These are phyloP conservation scores for Cryptosporidium bovis DNA, from an alignment of 169 alveolate species.

Conservation along the genomic window DNA sequence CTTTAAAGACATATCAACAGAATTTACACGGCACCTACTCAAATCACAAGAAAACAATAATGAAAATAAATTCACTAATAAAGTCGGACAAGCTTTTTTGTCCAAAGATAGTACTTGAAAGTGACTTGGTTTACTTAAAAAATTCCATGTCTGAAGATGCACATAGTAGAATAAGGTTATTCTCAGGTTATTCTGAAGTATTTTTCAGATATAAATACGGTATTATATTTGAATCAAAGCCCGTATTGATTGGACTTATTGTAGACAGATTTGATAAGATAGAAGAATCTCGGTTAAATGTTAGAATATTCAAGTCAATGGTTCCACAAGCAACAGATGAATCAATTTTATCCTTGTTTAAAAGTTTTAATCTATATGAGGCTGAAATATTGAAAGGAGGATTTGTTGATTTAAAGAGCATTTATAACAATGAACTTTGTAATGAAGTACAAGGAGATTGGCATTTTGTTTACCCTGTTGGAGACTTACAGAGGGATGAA, in stretches of 20 bases:
- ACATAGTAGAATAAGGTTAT: conserved; percentile 23
- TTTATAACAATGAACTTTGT: conserved; percentile 17
- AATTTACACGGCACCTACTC: conserved; percentile 32
- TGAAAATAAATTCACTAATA: conserved; percentile 5
- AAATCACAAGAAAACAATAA: not conserved
- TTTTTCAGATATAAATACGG: conserved; percentile 49
- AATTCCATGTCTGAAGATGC: not conserved
- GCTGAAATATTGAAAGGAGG: conserved; percentile 22
- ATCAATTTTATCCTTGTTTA: not conserved
- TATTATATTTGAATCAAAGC: conserved; percentile 20
- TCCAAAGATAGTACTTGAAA: conserved; percentile 40
- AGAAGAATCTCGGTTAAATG: conserved; percentile 1
- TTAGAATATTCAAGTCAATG: conserved; percentile 30
- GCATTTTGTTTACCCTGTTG: conserved; percentile 1
- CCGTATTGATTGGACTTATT: conserved; percentile 1
- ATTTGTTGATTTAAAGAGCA: not conserved
- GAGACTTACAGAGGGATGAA: not conserved
- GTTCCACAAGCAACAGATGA: conserved; percentile 16
- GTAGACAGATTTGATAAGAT: conserved; percentile 19
- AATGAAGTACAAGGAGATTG: conserved; percentile 29
- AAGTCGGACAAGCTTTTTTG: conserved; percentile 33
- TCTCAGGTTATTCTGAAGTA: conserved; percentile 39
- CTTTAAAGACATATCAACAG: conserved; percentile 7
- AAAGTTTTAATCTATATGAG: conserved; percentile 14
- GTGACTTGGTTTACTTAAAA: conserved; percentile 4